Conservation (phyloP, 306 rosid genomes). For the Rosa rugosa region DNA sequence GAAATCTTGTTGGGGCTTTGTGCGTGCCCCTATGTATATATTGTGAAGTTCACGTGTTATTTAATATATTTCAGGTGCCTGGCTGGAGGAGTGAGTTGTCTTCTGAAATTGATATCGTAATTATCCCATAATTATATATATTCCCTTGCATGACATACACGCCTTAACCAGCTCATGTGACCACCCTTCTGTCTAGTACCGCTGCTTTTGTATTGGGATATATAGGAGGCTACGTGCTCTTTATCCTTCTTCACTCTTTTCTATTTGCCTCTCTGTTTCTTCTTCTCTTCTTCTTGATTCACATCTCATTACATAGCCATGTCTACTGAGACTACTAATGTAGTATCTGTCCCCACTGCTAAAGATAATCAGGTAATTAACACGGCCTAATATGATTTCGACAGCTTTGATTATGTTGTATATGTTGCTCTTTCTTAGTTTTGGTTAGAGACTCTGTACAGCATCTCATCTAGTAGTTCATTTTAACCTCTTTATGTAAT, state of each 20-base stretch:
- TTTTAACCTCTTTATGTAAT: background rate
- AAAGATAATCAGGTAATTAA: slow-evolving; percentile 6
- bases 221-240: slow-evolving; percentile 8
- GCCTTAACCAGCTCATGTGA: slow-evolving; percentile 15
- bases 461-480: background rate
- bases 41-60: background rate
- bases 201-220: slow-evolving; percentile 16
- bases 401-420: background rate
- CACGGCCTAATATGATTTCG: background rate
- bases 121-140: background rate
- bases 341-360: background rate
- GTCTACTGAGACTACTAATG: slow-evolving; percentile 15
- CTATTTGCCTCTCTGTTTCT: slow-evolving; percentile 12
- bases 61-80: background rate
- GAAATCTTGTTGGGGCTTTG: background rate
- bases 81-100: slow-evolving; percentile 17
- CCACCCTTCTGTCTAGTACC: slow-evolving; percentile 11
- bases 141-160: background rate
- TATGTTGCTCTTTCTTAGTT: background rate
- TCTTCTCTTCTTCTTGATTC: background rate
- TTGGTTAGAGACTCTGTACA: background rate
- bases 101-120: background rate
- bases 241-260: slow-evolving; percentile 11
- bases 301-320: background rate
- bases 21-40: slow-evolving; percentile 9